Base-by-base conservation (phyloP, 176 grass and related monocot genomes). In the Carex cristatella region DNA sequence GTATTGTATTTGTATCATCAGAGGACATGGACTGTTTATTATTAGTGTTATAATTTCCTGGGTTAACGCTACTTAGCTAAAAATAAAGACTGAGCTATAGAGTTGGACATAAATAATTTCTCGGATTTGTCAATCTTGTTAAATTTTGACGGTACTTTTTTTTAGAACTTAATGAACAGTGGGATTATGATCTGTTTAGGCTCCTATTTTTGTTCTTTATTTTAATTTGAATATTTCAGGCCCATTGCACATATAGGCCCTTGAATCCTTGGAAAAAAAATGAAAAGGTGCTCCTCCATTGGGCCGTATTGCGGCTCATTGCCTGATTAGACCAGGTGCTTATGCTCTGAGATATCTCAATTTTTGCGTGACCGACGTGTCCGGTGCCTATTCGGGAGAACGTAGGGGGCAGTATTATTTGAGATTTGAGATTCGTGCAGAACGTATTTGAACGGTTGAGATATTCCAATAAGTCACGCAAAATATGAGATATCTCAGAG, bases 1-100 rank as follows among this genome's bases (percentile, higher is more conserved):
- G 33, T 79, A 33, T 51, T 69, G 30, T 68, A 81, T 70, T 51
- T 69, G 30, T 68, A 81, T 70, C 42, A 69, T 69, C 7, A 37
- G 65, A 31, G 13, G 61, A 32, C 55, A 10, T 31, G 56, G 53
- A 18, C 58, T 53, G 32, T 65, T 68, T 69, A 32, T 55, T 83
- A 14, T 65, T 65, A 81, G 61, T 35, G 58, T 75, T 75, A 12
- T 12, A 75, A 30, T 75, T 74, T 54, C n/a, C 9, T 11, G 10
- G 46, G 0, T 53, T 31, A 14, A 54, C 51, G 18, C 53, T 19
- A 58, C 2, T 6, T 14, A 79, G 5, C 18, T 55, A 11, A 58
- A 78, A 37, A 58, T 58, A 79, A 79, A 18, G 2, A 79, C 13
- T 58, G 74, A 79, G 49, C 53, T 79, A 9, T 63, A 57, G 51